Evolutionary conservation across 2,329 filamentous ascomycete genomes (phyloP), one percentile per base, ranked within the genome.

Genomic region (Paraconiothyrium brasiliense): DNA sequence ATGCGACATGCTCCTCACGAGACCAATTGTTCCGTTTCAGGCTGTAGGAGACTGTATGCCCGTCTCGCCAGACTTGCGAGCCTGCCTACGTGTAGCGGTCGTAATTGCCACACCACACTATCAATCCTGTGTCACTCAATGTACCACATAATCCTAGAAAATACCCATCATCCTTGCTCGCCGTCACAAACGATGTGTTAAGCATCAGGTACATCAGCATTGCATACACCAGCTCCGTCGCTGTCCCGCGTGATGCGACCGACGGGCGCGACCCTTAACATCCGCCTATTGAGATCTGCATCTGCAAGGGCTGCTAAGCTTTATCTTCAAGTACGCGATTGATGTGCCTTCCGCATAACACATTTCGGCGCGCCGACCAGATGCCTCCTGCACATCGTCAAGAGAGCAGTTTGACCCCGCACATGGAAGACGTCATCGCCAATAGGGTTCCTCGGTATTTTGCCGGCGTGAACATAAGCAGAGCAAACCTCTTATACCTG

Each of bases 361-460:
- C 24, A 8, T 11, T 46, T 24, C 10, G 20, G 20, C 20, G 9
- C 20, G 20, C 43, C 20, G 10, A 22, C 43, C n/a, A 46, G 7
- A 46, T 46, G 43, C 14, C 10, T 27, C 20, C 30, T 35, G 10
- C 22, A 9, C 30, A 13, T 34, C 48, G 11, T 50, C 24, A 32
- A 30, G 30, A 39, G 10, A n/a, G 13, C 20, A 24, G 34, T 20
- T 4, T 11, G 41, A 37, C 34, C 49, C 49, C 34, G 49, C 49
- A 52, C 10, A 24, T 3, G 16, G n/a, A 52, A 52, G 34, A 52
- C 49, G 49, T 52, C 49, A 52, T 52, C 49, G 34, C n/a, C n/a
- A 22, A 37, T 34, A 52, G 34, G 32, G 20, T 39, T 39, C 34
- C 49, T 52, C 49, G 32, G 49, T 20, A 27, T 22, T 13, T 22